Conservation (phyloP, 2,329 filamentous ascomycete genomes). For the Aspergillus transmontanensis region DNA sequence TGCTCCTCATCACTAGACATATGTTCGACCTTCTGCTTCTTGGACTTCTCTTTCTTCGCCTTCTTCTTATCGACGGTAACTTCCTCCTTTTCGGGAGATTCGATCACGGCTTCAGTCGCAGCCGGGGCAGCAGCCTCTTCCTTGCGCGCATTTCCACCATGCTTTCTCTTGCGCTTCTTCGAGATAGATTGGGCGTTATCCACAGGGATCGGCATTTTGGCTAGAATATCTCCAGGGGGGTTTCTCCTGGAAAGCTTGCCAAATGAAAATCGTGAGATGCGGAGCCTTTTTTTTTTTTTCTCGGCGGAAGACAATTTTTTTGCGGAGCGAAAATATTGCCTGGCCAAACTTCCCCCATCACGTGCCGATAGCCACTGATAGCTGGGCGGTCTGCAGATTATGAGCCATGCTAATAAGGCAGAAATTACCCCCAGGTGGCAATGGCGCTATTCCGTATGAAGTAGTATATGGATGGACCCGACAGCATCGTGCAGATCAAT, state of each 20-base stretch:
- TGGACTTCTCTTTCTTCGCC: conserved; percentile 30
- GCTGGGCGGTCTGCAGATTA: conserved; percentile 1
- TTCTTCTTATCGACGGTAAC: conserved; percentile 20
- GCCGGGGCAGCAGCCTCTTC: conserved; percentile 29
- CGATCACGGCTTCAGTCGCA: conserved; percentile 23
- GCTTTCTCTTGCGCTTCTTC: conserved; percentile 52
- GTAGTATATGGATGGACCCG: no score
- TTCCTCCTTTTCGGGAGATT: conserved; percentile 23
- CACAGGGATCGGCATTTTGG: conserved; percentile 39
- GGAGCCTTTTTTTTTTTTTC: conserved; percentile 2
- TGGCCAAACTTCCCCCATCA: conserved; percentile 1
- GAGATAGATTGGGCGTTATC: conserved; percentile 40
- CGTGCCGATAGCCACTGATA: conserved; percentile 9
- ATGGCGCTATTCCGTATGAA: neutral
- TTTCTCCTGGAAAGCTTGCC: neutral
- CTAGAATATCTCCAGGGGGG: conserved; percentile 15
- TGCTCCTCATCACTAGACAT: conserved; percentile 39
- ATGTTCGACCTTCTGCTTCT: conserved; percentile 44
- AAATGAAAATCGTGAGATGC: neutral
- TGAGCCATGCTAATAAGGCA: neutral
- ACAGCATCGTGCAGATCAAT: neutral
- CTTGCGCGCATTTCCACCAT: conserved; percentile 28
- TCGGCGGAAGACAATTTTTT: conserved; percentile 7
- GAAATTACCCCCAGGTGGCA: neutral
- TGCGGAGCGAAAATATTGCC: conserved; percentile 11